Percentiles rank a stretch among this genome's conserved stretches.
Conservation (phyloP, 179 eudicot species). For the Amaranthus tricolor region DNA sequence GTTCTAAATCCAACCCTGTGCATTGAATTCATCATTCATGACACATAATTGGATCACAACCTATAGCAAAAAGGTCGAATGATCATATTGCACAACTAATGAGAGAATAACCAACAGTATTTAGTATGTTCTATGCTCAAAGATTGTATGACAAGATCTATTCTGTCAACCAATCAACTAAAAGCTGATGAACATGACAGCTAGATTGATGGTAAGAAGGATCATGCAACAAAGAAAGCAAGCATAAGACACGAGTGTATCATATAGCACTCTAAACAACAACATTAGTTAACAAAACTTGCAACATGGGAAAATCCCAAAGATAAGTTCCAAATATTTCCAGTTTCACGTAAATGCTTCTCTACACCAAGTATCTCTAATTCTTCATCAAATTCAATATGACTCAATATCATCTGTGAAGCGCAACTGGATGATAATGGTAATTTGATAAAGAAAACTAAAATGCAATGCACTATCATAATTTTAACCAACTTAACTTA, state of each 20-base stretch:
- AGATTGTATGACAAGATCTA: not conserved
- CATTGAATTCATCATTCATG: no score
- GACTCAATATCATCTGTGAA: no score
- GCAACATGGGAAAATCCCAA: not conserved
- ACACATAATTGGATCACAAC: no score
- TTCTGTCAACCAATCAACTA: not conserved
- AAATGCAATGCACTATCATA: no score
- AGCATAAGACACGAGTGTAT: not conserved
- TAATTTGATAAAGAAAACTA: no score
- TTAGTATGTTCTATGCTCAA: not conserved
- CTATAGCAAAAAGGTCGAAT: constrained; percentile 34
- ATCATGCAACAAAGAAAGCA: not conserved
- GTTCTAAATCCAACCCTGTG: no score
- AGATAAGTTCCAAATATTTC: no score
- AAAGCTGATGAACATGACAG: not conserved
- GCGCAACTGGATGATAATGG: no score
- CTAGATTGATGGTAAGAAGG: not conserved
- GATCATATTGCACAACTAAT: not conserved
- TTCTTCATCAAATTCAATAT: no score
- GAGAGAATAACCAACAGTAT: not conserved
- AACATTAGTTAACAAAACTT: not conserved
- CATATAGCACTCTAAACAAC: not conserved
- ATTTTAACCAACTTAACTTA: no score
- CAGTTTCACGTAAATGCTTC: no score
- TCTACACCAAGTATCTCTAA: no score